These are phyloP conservation scores for Candida piceae DNA, from an alignment of 805 yeast species.

Conservation along the genomic window DNA sequence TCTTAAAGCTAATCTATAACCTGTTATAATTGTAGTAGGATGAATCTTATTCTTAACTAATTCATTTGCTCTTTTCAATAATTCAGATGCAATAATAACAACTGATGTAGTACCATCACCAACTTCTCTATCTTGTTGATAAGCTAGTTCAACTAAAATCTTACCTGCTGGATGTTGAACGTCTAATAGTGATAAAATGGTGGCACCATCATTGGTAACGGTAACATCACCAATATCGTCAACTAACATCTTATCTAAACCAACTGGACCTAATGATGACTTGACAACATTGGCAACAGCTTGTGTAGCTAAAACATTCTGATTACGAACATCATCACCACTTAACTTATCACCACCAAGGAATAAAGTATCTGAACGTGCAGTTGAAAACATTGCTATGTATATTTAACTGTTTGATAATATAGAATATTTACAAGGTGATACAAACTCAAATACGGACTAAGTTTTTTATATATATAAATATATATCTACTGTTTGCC, in stretches of 20 bases:
- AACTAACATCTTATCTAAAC: conserved; percentile 95
- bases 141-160: conserved; percentile 93
- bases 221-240: conserved; percentile 99
- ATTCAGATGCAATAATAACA: conserved; percentile 91
- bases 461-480: too few relatives aligned
- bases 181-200: conserved; percentile 82
- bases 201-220: conserved; percentile 98
- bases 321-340: conserved; percentile 95
- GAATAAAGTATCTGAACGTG: conserved; percentile 89
- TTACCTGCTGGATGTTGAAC: conserved; percentile 99
- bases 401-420: too few relatives aligned
- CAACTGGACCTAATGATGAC: conserved; percentile 96
- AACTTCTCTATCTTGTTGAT: conserved; percentile 97
- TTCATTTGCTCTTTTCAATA: conserved; percentile 88
- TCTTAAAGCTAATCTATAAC: conserved; percentile 86
- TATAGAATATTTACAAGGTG: too few relatives aligned
- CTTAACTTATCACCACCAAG: conserved; percentile 93
- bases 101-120: conserved; percentile 99
- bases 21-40: conserved; percentile 97
- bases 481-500: too few relatives aligned
- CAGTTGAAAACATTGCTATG: conserved; percentile 70
- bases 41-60: conserved; percentile 90
- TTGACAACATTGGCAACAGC: conserved; percentile 82
- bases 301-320: conserved; percentile 90
- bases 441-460: too few relatives aligned